Percentiles rank a stretch among this genome's conserved stretches.
Evolutionary conservation across 306 rosid species (phyloP).

Genomic region (Gastrolobium villosum): DNA sequence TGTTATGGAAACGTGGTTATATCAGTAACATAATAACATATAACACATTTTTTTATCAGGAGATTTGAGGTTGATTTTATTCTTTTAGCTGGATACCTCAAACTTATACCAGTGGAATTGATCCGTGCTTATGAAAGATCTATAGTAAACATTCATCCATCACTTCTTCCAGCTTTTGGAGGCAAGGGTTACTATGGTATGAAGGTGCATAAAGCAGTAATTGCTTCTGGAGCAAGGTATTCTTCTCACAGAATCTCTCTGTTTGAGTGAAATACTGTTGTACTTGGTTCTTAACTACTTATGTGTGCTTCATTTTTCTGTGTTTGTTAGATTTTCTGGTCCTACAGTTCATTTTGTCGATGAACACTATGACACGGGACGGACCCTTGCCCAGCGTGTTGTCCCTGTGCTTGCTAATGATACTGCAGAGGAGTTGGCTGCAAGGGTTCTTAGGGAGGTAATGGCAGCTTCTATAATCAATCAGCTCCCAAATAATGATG

Average conservation of each 20-base stretch:
- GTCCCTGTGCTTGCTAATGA: slow-evolving; percentile 84
- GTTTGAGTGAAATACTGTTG: slow-evolving; percentile 1
- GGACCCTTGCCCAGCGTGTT: slow-evolving; percentile 88
- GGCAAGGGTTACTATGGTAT: slow-evolving; percentile 92
- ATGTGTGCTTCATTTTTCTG: slow-evolving; percentile 25
- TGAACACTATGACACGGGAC: slow-evolving; percentile 91
- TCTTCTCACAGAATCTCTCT: slow-evolving; percentile 4
- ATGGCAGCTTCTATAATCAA: slow-evolving; percentile 22
- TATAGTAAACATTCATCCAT: slow-evolving; percentile 87
- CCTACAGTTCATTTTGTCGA: slow-evolving; percentile 94
- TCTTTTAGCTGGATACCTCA: slow-evolving; percentile 90
- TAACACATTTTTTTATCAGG: slow-evolving; percentile 56
- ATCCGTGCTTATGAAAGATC: slow-evolving; percentile 75
- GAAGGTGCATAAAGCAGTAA: slow-evolving; percentile 94
- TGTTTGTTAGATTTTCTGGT: slow-evolving; percentile 74
- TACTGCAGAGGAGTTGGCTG: slow-evolving; percentile 78
- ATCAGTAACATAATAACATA: slow-evolving; percentile 26
- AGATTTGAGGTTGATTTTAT: slow-evolving; percentile 74
- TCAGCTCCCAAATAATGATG: neutral
- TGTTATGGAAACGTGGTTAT: slow-evolving; percentile 1
- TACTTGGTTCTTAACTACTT: neutral
- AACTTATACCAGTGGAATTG: slow-evolving; percentile 83
- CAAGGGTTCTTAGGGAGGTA: slow-evolving; percentile 91
- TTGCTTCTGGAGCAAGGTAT: slow-evolving; percentile 92
- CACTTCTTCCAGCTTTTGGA: slow-evolving; percentile 98